Evolutionary conservation across 352 stramenopile genomes (phyloP), one percentile per base, ranked within the genome.

Genomic region (Globisporangium irregulare): DNA sequence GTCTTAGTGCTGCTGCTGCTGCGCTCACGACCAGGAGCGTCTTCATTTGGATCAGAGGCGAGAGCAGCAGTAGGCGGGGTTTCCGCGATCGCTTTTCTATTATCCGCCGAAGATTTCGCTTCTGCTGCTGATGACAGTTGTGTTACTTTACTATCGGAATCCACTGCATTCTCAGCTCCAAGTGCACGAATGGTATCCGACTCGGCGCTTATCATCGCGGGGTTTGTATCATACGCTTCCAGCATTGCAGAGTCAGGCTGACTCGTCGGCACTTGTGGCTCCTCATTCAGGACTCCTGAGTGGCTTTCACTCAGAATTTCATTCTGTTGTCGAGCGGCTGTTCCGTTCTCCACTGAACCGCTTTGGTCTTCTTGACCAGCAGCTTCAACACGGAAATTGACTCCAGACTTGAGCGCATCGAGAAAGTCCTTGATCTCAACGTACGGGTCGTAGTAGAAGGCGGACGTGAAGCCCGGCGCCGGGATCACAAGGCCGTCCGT

Each of bases 361-460:
- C 20, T 51, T 12, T 1, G 20, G 5, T n/a, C 58, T 10, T 7
- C 1, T 1, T n/a, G 29, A 10, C 3, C 12, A 34, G 18, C 41
- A 10, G 10, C 43, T 9, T 12, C 2, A 14, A 46, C 25, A 43
- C 9, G 20, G 20, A 48, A 46, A 29, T 29, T 46, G 56, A 4
- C 1, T 9, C 51, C 66, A 3, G 59, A 50, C 15, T 25, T 55
- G 27, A 70, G 66, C 36, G 36, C 48, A 3, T 66, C 58, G 50
- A 66, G 57, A 18, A 62, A 70, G 18, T 62, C 66, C 58, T 66
- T 70, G 48, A 66, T 70, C 66, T 60, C 50, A 2, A 66, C 36
- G 50, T 50, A 62, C 22, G 66, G 66, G 20, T 72, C 67, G 41
- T 72, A 72, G 32, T n/a, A 56, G 34, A 72, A 38, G 18, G 67